Percentiles rank a stretch among this genome's conserved stretches.
These are phyloP conservation scores for Hortiboletus flavorubellus DNA, from an alignment of 768 basidiomycete genomes.

Conservation along the genomic window DNA sequence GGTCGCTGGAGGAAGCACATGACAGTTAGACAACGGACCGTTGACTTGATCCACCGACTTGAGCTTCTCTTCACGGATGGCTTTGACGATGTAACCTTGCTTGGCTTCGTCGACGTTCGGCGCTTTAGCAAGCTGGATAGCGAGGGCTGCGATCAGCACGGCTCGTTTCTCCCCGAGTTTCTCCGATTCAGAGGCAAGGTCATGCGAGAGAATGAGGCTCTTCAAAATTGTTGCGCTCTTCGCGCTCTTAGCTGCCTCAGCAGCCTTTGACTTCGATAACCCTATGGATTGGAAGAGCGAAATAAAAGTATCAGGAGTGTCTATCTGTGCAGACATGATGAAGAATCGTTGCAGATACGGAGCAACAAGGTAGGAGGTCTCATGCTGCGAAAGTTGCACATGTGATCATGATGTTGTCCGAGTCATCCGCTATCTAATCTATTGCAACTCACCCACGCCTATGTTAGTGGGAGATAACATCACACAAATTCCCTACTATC, in stretches of 20 bases:
- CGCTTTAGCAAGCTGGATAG: slow-evolving; percentile 58
- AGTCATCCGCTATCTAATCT: slow-evolving; percentile 23
- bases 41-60: slow-evolving; percentile 83
- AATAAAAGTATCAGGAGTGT: slow-evolving; percentile 7
- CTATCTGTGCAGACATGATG: slow-evolving; percentile 17
- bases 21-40: slow-evolving; percentile 47
- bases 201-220: slow-evolving; percentile 60
- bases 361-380: background rate
- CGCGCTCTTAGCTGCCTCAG: slow-evolving; percentile 75
- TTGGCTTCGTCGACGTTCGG: slow-evolving; percentile 47
- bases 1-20: background rate
- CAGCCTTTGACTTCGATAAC: slow-evolving; percentile 70
- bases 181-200: slow-evolving; percentile 34
- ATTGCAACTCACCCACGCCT: background rate
- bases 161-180: slow-evolving; percentile 79
- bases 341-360: background rate
- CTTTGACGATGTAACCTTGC: slow-evolving; percentile 59
- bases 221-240: slow-evolving; percentile 72
- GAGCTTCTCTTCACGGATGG: slow-evolving; percentile 68
- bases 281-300: slow-evolving; percentile 74
- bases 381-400: background rate
- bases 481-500: slow-evolving; percentile 18
- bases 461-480: slow-evolving; percentile 25
- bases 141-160: slow-evolving; percentile 62
- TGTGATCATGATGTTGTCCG: background rate